Percentiles rank a stretch among this genome's conserved stretches.
phyloP scores from a whole-genome alignment of 2,329 filamentous ascomycete genomes.

The Aureobasidium mangrovei region DNA sequence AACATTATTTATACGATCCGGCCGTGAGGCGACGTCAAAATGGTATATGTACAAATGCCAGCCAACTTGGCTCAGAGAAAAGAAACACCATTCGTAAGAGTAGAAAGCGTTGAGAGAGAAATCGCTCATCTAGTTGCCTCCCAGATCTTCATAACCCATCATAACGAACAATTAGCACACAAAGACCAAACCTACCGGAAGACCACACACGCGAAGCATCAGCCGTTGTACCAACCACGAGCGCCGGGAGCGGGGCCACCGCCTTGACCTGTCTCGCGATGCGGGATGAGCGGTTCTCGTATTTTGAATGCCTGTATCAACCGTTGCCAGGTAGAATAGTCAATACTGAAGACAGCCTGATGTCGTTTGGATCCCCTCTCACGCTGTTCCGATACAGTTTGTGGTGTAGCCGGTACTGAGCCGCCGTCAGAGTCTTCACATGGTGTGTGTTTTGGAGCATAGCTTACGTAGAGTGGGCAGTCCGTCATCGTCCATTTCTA shows the following conservation, averaged over 20 bases:
- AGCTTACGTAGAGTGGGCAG: slow-evolving; percentile 73
- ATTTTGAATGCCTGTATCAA: slow-evolving; percentile 71
- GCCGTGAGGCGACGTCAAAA: too few relatives aligned
- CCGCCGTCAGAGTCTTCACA: slow-evolving; percentile 14
- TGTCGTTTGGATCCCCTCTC: slow-evolving; percentile 51
- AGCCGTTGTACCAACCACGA: slow-evolving; percentile 52
- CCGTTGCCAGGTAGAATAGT: slow-evolving; percentile 74
- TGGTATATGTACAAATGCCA: too few relatives aligned
- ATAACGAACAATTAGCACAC: too few relatives aligned
- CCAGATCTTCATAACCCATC: too few relatives aligned
- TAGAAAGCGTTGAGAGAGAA: too few relatives aligned
- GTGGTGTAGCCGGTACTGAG: slow-evolving; percentile 38
- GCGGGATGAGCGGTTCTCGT: slow-evolving; percentile 71
- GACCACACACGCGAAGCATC: not conserved
- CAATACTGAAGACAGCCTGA: slow-evolving; percentile 81
- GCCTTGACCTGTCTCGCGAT: slow-evolving; percentile 53
- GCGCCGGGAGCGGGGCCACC: slow-evolving; percentile 44
- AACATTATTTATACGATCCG: too few relatives aligned
- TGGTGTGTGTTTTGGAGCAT: too few relatives aligned
- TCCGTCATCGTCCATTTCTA: slow-evolving; percentile 63
- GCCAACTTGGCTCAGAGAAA: too few relatives aligned
- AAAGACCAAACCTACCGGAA: too few relatives aligned
- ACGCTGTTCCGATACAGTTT: slow-evolving; percentile 44
- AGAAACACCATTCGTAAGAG: too few relatives aligned
- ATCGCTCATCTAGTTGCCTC: too few relatives aligned